Conservation (phyloP, 2,329 filamentous ascomycete species). For the Aaosphaeria pasadenensis region DNA sequence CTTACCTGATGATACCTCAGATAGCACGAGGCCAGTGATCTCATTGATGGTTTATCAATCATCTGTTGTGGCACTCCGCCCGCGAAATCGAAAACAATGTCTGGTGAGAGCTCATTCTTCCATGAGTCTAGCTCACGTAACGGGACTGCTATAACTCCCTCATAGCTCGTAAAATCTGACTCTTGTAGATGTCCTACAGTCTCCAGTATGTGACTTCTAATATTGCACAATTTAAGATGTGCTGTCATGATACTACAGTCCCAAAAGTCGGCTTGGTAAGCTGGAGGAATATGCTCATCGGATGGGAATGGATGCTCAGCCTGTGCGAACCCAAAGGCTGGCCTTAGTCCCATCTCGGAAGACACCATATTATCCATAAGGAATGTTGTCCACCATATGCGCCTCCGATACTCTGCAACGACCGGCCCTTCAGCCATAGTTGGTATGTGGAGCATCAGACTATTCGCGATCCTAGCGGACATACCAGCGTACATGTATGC, state of each 20-base stretch:
- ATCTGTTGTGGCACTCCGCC: not conserved
- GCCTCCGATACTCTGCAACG: slow-evolving; percentile 1
- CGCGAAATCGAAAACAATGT: not conserved
- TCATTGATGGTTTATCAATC: not conserved
- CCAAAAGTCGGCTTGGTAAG: not conserved
- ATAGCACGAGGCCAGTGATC: not conserved
- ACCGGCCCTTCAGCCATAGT: too few relatives aligned
- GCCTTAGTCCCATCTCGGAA: not conserved
- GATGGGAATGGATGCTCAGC: not conserved
- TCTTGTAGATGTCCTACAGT: too few relatives aligned
- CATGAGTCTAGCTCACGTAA: not conserved
- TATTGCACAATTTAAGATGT: not conserved
- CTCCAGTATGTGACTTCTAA: too few relatives aligned
- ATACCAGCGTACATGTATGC: slow-evolving; percentile 1
- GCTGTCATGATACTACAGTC: not conserved
- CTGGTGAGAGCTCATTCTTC: not conserved
- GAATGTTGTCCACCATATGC: slow-evolving; percentile 3
- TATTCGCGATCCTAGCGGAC: not conserved
- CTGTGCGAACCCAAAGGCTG: not conserved
- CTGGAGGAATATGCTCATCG: not conserved
- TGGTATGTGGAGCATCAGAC: slow-evolving; percentile 1
- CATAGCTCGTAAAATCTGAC: too few relatives aligned
- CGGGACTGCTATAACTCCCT: not conserved
- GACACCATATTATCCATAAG: slow-evolving; percentile 1
- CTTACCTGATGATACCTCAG: not conserved